These are phyloP conservation scores for Paracoccidioides lutzii DNA, from an alignment of 2,329 filamentous ascomycete species.

Conservation along the genomic window DNA sequence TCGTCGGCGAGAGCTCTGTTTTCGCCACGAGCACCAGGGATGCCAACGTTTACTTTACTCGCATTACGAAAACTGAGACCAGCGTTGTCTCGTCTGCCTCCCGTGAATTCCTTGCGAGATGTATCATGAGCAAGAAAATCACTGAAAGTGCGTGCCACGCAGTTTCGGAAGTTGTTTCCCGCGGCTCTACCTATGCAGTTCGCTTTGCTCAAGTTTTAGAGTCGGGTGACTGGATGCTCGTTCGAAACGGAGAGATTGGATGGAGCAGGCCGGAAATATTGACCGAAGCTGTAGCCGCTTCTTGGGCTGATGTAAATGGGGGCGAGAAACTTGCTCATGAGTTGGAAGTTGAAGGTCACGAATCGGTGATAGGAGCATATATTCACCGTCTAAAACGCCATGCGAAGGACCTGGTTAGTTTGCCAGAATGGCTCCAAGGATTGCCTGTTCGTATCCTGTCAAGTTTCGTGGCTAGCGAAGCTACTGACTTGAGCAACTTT, in stretches of 20 bases:
- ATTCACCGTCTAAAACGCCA: constrained; percentile 77
- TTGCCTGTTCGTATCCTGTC: constrained; percentile 57
- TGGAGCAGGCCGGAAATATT: constrained; percentile 79
- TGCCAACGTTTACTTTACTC: constrained; percentile 78
- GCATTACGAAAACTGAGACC: constrained; percentile 62
- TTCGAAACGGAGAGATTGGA: constrained; percentile 65
- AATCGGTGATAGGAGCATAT: constrained; percentile 69
- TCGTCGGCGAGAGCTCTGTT: constrained; percentile 54
- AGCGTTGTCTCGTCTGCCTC: constrained; percentile 63
- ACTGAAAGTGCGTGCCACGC: constrained; percentile 47
- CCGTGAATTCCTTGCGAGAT: constrained; percentile 61
- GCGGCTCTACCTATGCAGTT: constrained; percentile 59
- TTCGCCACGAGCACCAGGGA: constrained; percentile 68
- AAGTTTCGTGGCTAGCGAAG: constrained; percentile 45
- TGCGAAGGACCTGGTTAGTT: constrained; percentile 54
- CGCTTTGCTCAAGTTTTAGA: constrained; percentile 57
- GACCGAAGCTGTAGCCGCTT: constrained; percentile 63
- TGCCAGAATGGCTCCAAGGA: constrained; percentile 59
- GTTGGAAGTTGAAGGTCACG: constrained; percentile 74
- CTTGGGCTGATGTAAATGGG: constrained; percentile 65
- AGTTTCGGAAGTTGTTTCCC: constrained; percentile 70
- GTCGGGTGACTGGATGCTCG: constrained; percentile 63
- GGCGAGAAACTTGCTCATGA: constrained; percentile 64
- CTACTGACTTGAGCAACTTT: constrained; percentile 48
- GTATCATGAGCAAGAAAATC: constrained; percentile 45